A percentile compares a stretch with the other conserved stretches of the same genome.
These are phyloP conservation scores for Psilocybe mexicana DNA, from an alignment of 1,284 basidiomycete genomes.

Conservation along the genomic window DNA sequence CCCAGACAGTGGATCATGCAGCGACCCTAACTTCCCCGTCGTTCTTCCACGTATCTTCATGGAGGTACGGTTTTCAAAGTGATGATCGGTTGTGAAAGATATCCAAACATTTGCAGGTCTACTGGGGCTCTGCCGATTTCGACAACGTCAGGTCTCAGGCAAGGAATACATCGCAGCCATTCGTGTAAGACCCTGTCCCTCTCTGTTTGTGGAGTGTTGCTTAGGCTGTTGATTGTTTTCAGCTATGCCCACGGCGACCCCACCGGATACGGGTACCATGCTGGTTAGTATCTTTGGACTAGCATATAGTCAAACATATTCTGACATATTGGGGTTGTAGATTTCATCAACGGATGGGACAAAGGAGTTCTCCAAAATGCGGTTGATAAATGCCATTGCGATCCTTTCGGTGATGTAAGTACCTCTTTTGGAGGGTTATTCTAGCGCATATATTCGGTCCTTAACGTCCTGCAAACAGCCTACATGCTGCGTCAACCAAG, in stretches of 20 bases:
- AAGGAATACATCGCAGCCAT: conserved; percentile 43
- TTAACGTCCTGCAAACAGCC: conserved; percentile 23
- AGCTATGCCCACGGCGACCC: conserved; percentile 36
- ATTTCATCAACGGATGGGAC: conserved; percentile 56
- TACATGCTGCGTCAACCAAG: conserved; percentile 41
- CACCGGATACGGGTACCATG: conserved; percentile 56
- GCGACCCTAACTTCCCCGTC: conserved; percentile 41
- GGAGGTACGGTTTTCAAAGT: conserved; percentile 31
- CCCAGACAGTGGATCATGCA: conserved; percentile 45
- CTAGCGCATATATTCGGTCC: neutral
- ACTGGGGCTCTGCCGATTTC: conserved; percentile 39
- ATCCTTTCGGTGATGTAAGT: conserved; percentile 40
- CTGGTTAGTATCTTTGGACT: conserved; percentile 28
- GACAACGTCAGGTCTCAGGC: conserved; percentile 36
- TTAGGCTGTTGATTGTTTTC: neutral
- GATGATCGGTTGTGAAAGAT: neutral
- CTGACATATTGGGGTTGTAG: conserved; percentile 21
- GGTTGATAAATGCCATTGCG: conserved; percentile 46
- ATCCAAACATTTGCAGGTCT: conserved; percentile 31
- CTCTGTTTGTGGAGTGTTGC: neutral
- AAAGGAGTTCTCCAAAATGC: conserved; percentile 44
- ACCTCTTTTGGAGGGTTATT: too few species aligned
- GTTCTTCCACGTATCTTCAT: conserved; percentile 46
- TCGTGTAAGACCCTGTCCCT: conserved; percentile 35
- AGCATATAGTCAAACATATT: neutral